Conservation (phyloP, 495 filamentous ascomycete species). For the Podospora conica region DNA sequence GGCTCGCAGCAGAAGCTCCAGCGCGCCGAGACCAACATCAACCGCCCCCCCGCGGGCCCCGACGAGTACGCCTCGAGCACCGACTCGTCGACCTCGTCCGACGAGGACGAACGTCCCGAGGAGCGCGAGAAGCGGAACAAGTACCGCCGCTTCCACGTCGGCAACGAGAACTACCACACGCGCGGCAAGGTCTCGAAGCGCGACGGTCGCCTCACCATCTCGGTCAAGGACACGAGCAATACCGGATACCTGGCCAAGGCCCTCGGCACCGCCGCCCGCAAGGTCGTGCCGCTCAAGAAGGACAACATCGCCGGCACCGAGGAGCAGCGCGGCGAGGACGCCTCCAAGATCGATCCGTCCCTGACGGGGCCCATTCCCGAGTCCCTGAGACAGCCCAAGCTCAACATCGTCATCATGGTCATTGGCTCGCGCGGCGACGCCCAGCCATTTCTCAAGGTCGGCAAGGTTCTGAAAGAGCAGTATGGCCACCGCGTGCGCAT, state of each 20-base stretch:
- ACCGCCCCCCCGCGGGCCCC: not conserved
- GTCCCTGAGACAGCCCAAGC: conserved; percentile 34
- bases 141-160: conserved; percentile 46
- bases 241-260: conserved; percentile 63
- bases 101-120: conserved; percentile 16
- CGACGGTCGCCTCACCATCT: conserved; percentile 66
- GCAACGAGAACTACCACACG: conserved; percentile 58
- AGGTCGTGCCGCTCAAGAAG: conserved; percentile 24
- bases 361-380: conserved; percentile 11
- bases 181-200: conserved; percentile 58
- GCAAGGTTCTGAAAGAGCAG: conserved; percentile 52
- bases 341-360: conserved; percentile 11
- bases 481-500: conserved; percentile 72
- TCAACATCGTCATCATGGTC: conserved; percentile 77
- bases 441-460: conserved; percentile 67
- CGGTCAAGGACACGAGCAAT: conserved; percentile 60
- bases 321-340: conserved; percentile 16
- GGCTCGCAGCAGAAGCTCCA: not conserved
- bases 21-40: conserved; percentile 26
- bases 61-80: conserved; percentile 18
- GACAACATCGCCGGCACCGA: conserved; percentile 5
- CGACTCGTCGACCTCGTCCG: conserved; percentile 27
- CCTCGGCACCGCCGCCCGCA: conserved; percentile 51
- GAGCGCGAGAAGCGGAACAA: conserved; percentile 13
- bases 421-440: conserved; percentile 75